Conservation (phyloP, 1,284 basidiomycete genomes). For the Inonotus hispidus region DNA sequence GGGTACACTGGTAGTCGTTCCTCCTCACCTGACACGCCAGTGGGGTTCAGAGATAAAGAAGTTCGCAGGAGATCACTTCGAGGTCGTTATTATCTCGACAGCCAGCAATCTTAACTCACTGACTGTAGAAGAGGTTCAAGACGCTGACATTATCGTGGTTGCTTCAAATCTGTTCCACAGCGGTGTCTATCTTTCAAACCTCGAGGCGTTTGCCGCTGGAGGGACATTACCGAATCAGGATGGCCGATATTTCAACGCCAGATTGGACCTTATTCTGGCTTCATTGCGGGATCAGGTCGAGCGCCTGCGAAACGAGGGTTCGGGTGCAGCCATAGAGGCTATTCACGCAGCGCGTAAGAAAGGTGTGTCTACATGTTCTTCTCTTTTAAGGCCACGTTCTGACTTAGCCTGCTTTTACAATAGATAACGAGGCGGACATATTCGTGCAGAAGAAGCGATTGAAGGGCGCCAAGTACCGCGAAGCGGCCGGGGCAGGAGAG, state of each 20-base stretch:
- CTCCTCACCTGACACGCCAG: slow-evolving; percentile 84
- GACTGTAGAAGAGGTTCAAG: slow-evolving; percentile 71
- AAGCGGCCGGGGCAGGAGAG: slow-evolving; percentile 42
- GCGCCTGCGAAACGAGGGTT: slow-evolving; percentile 56
- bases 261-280: slow-evolving; percentile 58
- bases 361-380: slow-evolving; percentile 36
- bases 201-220: slow-evolving; percentile 64
- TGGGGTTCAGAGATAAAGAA: slow-evolving; percentile 87
- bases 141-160: slow-evolving; percentile 85
- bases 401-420: slow-evolving; percentile 1
- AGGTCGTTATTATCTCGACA: slow-evolving; percentile 66
- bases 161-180: slow-evolving; percentile 85
- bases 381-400: not conserved
- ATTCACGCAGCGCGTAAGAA: slow-evolving; percentile 57
- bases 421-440: slow-evolving; percentile 42
- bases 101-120: slow-evolving; percentile 69
- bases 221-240: slow-evolving; percentile 62
- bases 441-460: slow-evolving; percentile 60
- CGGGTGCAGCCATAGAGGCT: slow-evolving; percentile 50
- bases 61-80: slow-evolving; percentile 67
- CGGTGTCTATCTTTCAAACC: slow-evolving; percentile 68
- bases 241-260: slow-evolving; percentile 84
- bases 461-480: slow-evolving; percentile 65
- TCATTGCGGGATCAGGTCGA: slow-evolving; percentile 64
- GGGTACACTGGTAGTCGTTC: slow-evolving; percentile 84